phyloP scores from a whole-genome alignment of 2,329 filamentous ascomycete species.

The Stachybotrys chartarum region DNA sequence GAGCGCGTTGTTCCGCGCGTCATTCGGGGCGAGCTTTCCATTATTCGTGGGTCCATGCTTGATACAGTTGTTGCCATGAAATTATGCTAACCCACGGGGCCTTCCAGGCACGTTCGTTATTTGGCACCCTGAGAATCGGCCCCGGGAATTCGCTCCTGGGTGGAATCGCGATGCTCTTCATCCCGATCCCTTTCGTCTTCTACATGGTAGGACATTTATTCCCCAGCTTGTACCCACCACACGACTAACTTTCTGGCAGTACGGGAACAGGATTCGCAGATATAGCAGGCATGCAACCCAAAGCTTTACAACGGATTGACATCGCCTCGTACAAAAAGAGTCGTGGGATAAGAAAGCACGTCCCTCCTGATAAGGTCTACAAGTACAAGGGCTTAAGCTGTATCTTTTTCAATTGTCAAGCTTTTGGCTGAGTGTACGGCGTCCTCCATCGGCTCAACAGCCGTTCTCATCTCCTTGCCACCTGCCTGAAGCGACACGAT shows the following conservation, averaged over 20 bases:
- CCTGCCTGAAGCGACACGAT: too few relatives aligned
- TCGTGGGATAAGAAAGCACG: too few relatives aligned
- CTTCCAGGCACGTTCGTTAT: conserved; percentile 1
- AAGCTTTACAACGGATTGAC: too few relatives aligned
- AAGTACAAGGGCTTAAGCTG: too few relatives aligned
- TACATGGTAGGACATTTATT: not conserved
- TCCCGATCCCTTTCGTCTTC: conserved; percentile 3
- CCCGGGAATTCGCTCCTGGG: conserved; percentile 3
- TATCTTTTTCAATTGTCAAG: too few relatives aligned
- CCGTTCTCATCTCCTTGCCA: too few relatives aligned
- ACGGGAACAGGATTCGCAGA: not conserved
- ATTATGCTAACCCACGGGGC: too few relatives aligned
- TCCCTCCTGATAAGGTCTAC: too few relatives aligned
- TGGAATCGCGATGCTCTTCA: not conserved
- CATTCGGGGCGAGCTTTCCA: not conserved
- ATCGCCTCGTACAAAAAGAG: too few relatives aligned
- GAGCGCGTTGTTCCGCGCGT: conserved; percentile 2
- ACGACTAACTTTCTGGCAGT: not conserved
- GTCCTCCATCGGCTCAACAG: too few relatives aligned
- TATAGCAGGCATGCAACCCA: not conserved
- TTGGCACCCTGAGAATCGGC: not conserved
- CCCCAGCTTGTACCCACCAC: not conserved
- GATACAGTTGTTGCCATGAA: not conserved
- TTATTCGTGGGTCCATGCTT: not conserved
- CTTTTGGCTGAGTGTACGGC: too few relatives aligned